phyloP scores from a whole-genome alignment of 1,139 yeast genomes.

The Suhomyces wounanorum region DNA sequence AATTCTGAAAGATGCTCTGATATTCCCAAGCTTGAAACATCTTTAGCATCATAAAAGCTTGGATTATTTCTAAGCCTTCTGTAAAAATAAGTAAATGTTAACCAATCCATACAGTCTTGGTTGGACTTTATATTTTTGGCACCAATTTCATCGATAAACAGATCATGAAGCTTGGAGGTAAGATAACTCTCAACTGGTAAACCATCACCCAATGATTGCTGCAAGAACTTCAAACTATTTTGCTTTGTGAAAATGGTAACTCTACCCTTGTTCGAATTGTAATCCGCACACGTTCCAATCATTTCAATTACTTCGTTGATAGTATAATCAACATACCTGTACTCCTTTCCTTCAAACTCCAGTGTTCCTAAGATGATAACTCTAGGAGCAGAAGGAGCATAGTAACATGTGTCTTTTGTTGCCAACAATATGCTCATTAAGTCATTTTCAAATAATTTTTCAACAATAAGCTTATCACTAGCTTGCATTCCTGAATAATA shows the following conservation, averaged over 20 bases:
- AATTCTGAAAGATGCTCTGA: conserved; percentile 82
- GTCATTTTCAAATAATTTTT: conserved; percentile 51
- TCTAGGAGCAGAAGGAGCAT: conserved; percentile 53
- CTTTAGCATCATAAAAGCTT: conserved; percentile 78
- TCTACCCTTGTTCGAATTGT: conserved; percentile 24
- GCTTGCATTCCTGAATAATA: conserved; percentile 60
- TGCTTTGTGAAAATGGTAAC: conserved; percentile 61
- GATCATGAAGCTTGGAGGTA: conserved; percentile 60
- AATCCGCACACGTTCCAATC: conserved; percentile 60
- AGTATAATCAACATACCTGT: conserved; percentile 67
- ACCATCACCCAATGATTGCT: conserved; percentile 70
- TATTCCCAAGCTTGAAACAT: conserved; percentile 64
- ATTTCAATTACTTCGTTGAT: conserved; percentile 68
- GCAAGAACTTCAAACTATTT: conserved; percentile 62
- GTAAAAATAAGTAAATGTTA: conserved; percentile 82
- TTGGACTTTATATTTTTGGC: conserved; percentile 63
- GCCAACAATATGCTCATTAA: conserved; percentile 57
- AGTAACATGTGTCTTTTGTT: conserved; percentile 55
- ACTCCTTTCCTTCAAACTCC: conserved; percentile 71
- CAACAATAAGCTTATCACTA: conserved; percentile 56
- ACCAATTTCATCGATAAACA: conserved; percentile 70
- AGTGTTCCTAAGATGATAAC: conserved; percentile 75
- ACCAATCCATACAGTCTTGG: conserved; percentile 90
- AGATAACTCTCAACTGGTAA: conserved; percentile 84
- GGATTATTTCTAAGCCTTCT: conserved; percentile 82